A percentile compares a stretch with the other conserved stretches of the same genome.
Conservation (phyloP, 345 rosid genomes). For the Eucalyptus virginea region DNA sequence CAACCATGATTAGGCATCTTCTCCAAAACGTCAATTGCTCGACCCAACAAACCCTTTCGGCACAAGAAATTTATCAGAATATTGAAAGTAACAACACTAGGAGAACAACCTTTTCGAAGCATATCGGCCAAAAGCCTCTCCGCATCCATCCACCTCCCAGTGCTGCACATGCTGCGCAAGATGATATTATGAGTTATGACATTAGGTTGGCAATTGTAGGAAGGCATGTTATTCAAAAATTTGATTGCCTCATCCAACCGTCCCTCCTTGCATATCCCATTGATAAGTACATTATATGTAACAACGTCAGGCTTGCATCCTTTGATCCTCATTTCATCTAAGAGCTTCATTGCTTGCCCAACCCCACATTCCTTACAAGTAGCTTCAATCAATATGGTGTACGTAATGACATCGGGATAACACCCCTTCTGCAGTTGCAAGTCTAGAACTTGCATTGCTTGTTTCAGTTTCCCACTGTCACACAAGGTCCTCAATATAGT, state of each 20-base stretch:
- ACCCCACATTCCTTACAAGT: slow-evolving; percentile 81
- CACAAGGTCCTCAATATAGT: slow-evolving; percentile 74
- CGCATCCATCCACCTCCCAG: slow-evolving; percentile 90
- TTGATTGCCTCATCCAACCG: slow-evolving; percentile 78
- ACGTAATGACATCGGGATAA: slow-evolving; percentile 67
- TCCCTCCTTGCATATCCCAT: slow-evolving; percentile 82
- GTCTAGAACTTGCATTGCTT: slow-evolving; percentile 74
- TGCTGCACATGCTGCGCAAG: slow-evolving; percentile 71
- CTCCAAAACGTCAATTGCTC: slow-evolving; percentile 74
- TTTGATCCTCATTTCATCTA: slow-evolving; percentile 73
- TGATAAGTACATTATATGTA: slow-evolving; percentile 77
- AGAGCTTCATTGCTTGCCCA: slow-evolving; percentile 75
- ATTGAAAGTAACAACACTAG: slow-evolving; percentile 86
- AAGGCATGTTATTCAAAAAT: slow-evolving; percentile 59
- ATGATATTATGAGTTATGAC: slow-evolving; percentile 72
- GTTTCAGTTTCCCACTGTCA: slow-evolving; percentile 56
- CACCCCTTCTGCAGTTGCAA: slow-evolving; percentile 50
- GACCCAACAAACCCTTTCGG: slow-evolving; percentile 61
- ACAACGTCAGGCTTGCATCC: slow-evolving; percentile 83
- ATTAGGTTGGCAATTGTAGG: slow-evolving; percentile 66
- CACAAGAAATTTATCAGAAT: slow-evolving; percentile 87
- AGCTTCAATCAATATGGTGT: slow-evolving; percentile 77
- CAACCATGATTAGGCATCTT: slow-evolving; percentile 84
- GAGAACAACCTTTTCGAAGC: slow-evolving; percentile 68
- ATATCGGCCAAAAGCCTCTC: slow-evolving; percentile 67